Evolutionary conservation across 345 rosid species (phyloP), one percentile per base, ranked within the genome.

Genomic region (Capsella bursapastoris): DNA sequence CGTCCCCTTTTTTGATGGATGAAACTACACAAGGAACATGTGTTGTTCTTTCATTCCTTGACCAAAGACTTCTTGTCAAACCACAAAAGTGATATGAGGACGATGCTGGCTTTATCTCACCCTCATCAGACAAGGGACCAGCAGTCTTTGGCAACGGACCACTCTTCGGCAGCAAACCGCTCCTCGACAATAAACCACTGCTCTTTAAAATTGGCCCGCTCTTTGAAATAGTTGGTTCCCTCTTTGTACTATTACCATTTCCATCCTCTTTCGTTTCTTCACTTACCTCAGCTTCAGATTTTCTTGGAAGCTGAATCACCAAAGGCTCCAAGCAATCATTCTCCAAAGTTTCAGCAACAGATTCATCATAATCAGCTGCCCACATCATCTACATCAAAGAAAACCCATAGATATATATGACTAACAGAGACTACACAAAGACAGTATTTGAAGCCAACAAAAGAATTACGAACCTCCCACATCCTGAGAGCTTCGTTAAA

Each of bases 291-390:
- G 59, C 78, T 63, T 69, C 83, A 65, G 85, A 57, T 58, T 87
- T 84, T 10, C 70, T 66, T 10, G 87, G 87, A 72, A 83, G 66
- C 66, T 84, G 85, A 64, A 93, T 65, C 78, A 83, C 78, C 85
- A 93, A 81, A 34, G 93, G 84, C 82, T 89, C 89, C 64, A 86
- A 77, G 77, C 97, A 93, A 70, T 84, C 82, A 74, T 84, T 88
- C 82, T 79, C 96, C 75, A 93, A 75, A 72, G 77, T 68, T 82
- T 79, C 78, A 37, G 76, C 75, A 47, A 77, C 13, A 56, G 90
- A 83, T 72, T 90, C 89, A 57, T 90, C 93, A 77, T 81, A 93
- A 81, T 90, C 98, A 80, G 97, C 93, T 78, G 97, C 98, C 98
- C 98, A 93, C 89, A 93, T 89, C 97, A 93, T 93, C 98, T 93